Evolutionary conservation across 75 land plant genomes (phyloP).

Genomic region (Sequoiadendron giganteum): DNA sequence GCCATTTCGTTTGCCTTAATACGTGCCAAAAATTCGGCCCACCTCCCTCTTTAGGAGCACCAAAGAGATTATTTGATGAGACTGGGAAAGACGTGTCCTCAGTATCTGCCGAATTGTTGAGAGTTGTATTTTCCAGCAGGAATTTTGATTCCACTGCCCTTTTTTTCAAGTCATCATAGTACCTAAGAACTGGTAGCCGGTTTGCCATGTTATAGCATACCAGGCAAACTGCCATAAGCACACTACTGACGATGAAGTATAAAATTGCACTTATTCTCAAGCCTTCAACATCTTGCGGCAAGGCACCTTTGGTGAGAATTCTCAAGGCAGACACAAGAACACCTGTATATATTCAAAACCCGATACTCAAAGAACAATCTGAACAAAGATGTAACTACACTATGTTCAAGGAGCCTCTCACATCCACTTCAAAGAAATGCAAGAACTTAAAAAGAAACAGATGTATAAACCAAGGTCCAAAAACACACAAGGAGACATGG

Average conservation of each 20-base stretch:
- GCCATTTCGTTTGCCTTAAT: conserved; percentile 60
- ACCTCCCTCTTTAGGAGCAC: neutral
- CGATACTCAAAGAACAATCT: conserved; percentile 7
- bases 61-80: neutral
- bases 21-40: conserved; percentile 44
- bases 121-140: conserved; percentile 18
- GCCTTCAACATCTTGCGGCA: conserved; percentile 66
- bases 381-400: neutral
- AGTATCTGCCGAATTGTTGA: conserved; percentile 19
- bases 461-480: neutral
- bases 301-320: conserved; percentile 69
- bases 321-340: conserved; percentile 86
- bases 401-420: neutral
- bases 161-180: conserved; percentile 60
- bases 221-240: conserved; percentile 63
- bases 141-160: conserved; percentile 47
- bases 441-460: neutral
- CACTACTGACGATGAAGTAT: conserved; percentile 71
- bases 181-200: conserved; percentile 73
- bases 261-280: conserved; percentile 78
- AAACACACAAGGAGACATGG: neutral
- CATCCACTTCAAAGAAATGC: neutral
- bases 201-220: conserved; percentile 74
- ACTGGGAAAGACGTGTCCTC: conserved; percentile 29
- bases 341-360: conserved; percentile 45